Conservation (phyloP, 2,329 filamentous ascomycete genomes). For the Epichloe glyceriae region DNA sequence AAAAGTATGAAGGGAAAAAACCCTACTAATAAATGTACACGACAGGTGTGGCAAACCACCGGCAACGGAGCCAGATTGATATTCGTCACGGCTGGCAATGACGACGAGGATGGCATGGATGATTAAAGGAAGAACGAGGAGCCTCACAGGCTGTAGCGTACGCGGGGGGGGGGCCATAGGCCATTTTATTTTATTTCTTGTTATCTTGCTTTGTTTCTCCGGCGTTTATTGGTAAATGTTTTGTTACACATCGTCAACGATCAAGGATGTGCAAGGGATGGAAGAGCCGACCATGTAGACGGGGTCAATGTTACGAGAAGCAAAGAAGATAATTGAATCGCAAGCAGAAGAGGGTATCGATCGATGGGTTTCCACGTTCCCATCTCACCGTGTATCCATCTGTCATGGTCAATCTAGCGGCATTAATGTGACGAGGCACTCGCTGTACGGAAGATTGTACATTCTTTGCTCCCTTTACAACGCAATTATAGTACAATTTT, state of each 20-base stretch:
- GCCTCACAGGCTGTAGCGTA: background rate
- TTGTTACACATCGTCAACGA: no score
- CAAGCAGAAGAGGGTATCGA: background rate
- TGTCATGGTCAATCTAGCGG: no score
- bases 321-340: background rate
- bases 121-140: conserved; percentile 10
- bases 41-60: conserved; percentile 65
- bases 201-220: background rate
- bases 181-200: conserved; percentile 7
- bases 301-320: background rate
- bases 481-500: background rate
- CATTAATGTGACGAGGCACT: no score
- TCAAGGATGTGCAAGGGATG: background rate
- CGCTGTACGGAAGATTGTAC: background rate
- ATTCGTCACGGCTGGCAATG: conserved; percentile 51
- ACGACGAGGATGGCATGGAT: conserved; percentile 37
- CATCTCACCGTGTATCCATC: no score
- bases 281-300: background rate
- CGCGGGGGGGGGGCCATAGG: background rate
- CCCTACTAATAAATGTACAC: conserved; percentile 22
- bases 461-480: background rate
- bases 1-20: background rate
- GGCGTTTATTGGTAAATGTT: no score
- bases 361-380: background rate
- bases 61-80: conserved; percentile 57